Base-by-base conservation (phyloP, 148 eudicot genomes). In the Rhododendron griersonianum region DNA sequence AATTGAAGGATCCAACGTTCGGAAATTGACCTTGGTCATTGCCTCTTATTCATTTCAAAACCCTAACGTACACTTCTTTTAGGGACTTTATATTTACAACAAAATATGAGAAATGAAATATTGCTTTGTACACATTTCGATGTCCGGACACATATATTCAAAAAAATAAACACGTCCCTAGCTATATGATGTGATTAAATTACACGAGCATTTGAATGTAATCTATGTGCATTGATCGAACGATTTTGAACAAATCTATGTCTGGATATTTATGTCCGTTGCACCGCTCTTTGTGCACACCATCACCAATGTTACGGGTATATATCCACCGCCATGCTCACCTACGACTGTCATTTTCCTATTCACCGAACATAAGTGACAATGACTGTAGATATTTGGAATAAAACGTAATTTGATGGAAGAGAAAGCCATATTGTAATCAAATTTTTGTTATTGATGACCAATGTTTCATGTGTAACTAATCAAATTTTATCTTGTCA, bases 1-100 rank as follows among this genome's bases (percentile, higher is more conserved):
- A 73, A 84, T 33, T 61, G 59, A 5, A 44, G 85, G 80, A 84
- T 84, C 85, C 85, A 84, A 84, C 85, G 85, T 84, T 84, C 85
- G 44, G 8, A 65, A 53, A 63, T n/a, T 11, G 57, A 65, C 37
- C 63, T 47, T 71, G 63, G 47, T 30, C 79, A 48, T 84, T 47
- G 80, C 63, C 61, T 84, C 79, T 84, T 84, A 3, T 84, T 73
- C 85, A 30, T 84, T 84, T 84, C 85, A 84, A 84, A 84, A 53
- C 59, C 35, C 85, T 11, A 71, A 83, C 78, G 85, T 11, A 11
- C 37, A 28, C 18, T 28, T n/a, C 37, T 69, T n/a, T 7, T n/a
- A 21, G 3, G 30, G 71, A n/a, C 71, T 63, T n/a, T 23, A 63
- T 23, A 63, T n/a, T 63, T 6, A 61, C 2, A 5, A 18, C 30